Evolutionary conservation across 148 eudicot species (phyloP), one percentile per base, ranked within the genome.

Genomic region (Limonium bicolor): DNA sequence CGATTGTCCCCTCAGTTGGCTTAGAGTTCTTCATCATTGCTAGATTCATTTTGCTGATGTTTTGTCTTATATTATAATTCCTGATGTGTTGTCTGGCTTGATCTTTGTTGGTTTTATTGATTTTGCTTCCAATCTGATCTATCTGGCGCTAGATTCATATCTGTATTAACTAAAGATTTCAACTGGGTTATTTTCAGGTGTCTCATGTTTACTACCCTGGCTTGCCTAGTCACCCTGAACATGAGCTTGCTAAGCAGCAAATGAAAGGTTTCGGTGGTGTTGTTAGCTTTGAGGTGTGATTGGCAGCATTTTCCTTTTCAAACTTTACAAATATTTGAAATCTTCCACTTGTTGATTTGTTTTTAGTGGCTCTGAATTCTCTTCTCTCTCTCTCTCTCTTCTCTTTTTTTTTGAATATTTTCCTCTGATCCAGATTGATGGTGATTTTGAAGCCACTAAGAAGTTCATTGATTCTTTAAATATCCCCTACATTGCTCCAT

Each of bases 241-340:
- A 86, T 46, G 57, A 78, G 42, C 60, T 86, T 45, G 94, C 96
- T 49, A 79, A 73, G 70, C 54, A 42, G 38, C 96, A 87, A 67
- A 82, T 87, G 96, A 71, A 64, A 53, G 94, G 96, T 56, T 87
- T 78, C 68, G 96, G 94, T 43, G 96, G 96, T 34, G 94, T 87
- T 36, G 96, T 82, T 48, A 87, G 96, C 53, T 87, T 87, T 74
- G 96, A 87, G 90, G 96, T 79, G 45, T 13, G 12, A 29, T n/a
- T n/a, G n/a, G n/a, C n/a, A n/a, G n/a, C n/a, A n/a, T n/a, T n/a
- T n/a, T n/a, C n/a, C n/a, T n/a, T n/a, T n/a, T n/a, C n/a, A n/a
- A n/a, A n/a, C n/a, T n/a, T n/a, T n/a, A n/a, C n/a, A 10, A 10
- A 4, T 16, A 10, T 10, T 10, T 4, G 37, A 10, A 34, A 34